Percentiles rank a stretch among this genome's conserved stretches.
Evolutionary conservation across 2,329 filamentous ascomycete species (phyloP).

Genomic region (Hypoxylon rubiginosum): DNA sequence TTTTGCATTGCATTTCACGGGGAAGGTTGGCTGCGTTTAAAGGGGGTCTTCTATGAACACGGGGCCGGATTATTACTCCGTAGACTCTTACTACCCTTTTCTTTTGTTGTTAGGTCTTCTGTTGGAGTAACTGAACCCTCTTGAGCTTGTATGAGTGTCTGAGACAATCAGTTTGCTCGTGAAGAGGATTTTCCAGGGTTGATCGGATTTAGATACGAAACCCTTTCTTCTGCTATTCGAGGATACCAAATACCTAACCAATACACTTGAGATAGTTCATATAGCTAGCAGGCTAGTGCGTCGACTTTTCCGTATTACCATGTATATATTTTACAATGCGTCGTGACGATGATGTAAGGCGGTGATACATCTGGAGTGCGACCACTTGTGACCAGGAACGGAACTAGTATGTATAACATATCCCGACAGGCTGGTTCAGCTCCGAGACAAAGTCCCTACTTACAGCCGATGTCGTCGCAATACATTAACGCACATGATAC

Average conservation of each 20-base stretch:
- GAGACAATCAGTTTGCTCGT: too few relatives aligned
- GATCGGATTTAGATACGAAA: too few relatives aligned
- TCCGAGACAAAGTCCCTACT: neutral
- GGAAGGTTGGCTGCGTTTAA: slow-evolving; percentile 1
- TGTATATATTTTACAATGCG: neutral
- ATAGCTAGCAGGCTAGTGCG: neutral
- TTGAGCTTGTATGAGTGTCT: too few relatives aligned
- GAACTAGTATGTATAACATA: neutral
- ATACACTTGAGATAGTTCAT: neutral
- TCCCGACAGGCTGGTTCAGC: neutral
- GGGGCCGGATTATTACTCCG: slow-evolving; percentile 21
- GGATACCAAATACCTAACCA: neutral
- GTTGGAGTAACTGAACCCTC: neutral
- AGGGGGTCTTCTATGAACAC: slow-evolving; percentile 2
- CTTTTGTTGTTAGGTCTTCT: neutral
- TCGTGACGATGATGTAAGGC: neutral
- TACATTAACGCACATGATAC: neutral
- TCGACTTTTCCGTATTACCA: too few relatives aligned
- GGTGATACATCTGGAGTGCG: neutral
- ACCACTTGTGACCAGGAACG: neutral
- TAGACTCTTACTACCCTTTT: slow-evolving; percentile 11
- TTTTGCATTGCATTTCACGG: slow-evolving; percentile 21
- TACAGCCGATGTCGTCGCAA: neutral
- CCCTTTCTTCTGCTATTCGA: neutral
- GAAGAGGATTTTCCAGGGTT: too few relatives aligned